Percentiles rank a stretch among this genome's conserved stretches.
Conservation (phyloP, 768 basidiomycete species). For the Mycena sanguinolenta region DNA sequence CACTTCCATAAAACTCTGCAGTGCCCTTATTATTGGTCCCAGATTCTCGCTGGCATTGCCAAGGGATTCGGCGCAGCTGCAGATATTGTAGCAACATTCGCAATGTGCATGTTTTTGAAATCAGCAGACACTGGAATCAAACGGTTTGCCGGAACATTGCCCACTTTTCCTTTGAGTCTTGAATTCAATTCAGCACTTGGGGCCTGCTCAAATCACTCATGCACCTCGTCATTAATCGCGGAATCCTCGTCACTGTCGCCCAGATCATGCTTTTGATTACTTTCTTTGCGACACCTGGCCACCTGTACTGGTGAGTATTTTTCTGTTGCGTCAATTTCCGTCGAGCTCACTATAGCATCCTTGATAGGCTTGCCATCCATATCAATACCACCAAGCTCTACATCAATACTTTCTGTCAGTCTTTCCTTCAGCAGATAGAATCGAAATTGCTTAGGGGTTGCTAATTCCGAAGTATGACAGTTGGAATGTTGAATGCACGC, state of each 20-base stretch:
- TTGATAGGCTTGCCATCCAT: slow-evolving; percentile 61
- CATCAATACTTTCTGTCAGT: slow-evolving; percentile 66
- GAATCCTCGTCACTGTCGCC: slow-evolving; percentile 58
- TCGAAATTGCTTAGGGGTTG: not conserved
- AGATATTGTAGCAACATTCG: slow-evolving; percentile 59
- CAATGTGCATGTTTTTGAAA: slow-evolving; percentile 57
- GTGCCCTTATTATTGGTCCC: not conserved
- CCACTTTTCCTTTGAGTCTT: not conserved
- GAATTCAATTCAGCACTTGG: slow-evolving; percentile 50
- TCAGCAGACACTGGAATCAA: slow-evolving; percentile 54
- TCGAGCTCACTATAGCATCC: not conserved
- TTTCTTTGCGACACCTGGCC: slow-evolving; percentile 53
- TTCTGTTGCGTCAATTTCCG: not conserved
- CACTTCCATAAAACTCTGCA: too few relatives aligned
- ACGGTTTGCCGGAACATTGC: slow-evolving; percentile 44
- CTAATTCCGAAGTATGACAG: slow-evolving; percentile 1
- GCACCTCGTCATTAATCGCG: slow-evolving; percentile 57
- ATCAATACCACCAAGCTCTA: slow-evolving; percentile 63
- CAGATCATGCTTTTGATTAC: slow-evolving; percentile 56
- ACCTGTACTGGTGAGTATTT: slow-evolving; percentile 53
- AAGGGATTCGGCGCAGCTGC: slow-evolving; percentile 60
- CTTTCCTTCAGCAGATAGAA: not conserved
- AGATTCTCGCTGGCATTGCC: slow-evolving; percentile 60
- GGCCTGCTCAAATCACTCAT: slow-evolving; percentile 55
- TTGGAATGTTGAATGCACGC: slow-evolving; percentile 38